These are phyloP conservation scores for Lepiota venenata DNA, from an alignment of 768 basidiomycete species.

Conservation along the genomic window DNA sequence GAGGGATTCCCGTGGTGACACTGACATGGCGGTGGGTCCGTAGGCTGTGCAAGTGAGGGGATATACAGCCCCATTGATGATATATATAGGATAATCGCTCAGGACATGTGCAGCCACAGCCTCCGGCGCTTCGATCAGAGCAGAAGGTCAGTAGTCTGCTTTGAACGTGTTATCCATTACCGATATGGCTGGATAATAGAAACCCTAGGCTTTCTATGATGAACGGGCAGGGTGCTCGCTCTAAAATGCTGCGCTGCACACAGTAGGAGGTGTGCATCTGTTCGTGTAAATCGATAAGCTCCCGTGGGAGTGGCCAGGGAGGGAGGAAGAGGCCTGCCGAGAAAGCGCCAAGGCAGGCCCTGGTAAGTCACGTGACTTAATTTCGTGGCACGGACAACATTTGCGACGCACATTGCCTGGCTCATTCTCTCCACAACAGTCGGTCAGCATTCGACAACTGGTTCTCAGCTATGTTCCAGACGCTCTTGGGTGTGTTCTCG, in stretches of 20 bases:
- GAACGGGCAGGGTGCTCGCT: too few relatives aligned
- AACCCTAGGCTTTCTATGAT: too few relatives aligned
- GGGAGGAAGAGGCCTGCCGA: too few relatives aligned
- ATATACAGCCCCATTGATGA: background rate
- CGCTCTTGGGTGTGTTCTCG: conserved; percentile 25
- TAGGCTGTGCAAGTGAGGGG: conserved; percentile 10
- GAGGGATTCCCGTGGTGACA: background rate
- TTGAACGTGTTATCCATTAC: too few relatives aligned
- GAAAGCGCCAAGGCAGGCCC: too few relatives aligned
- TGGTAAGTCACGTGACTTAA: too few relatives aligned
- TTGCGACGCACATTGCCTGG: background rate
- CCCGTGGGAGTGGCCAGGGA: too few relatives aligned
- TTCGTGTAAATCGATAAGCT: too few relatives aligned
- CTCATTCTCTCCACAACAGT: background rate
- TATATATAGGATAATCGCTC: conserved; percentile 1
- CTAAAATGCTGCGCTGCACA: too few relatives aligned
- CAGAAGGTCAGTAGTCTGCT: too few relatives aligned
- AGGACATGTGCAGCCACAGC: background rate
- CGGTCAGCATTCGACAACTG: background rate
- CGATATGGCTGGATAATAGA: too few relatives aligned
- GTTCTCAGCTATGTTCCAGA: conserved; percentile 25
- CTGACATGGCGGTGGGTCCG: conserved; percentile 3
- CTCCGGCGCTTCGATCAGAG: background rate
- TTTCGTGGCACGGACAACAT: background rate
- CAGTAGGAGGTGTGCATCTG: too few relatives aligned